Percentiles rank a stretch among this genome's conserved stretches.
Evolutionary conservation across 148 eudicot species (phyloP).

Genomic region (Dysphania ambrosioides): DNA sequence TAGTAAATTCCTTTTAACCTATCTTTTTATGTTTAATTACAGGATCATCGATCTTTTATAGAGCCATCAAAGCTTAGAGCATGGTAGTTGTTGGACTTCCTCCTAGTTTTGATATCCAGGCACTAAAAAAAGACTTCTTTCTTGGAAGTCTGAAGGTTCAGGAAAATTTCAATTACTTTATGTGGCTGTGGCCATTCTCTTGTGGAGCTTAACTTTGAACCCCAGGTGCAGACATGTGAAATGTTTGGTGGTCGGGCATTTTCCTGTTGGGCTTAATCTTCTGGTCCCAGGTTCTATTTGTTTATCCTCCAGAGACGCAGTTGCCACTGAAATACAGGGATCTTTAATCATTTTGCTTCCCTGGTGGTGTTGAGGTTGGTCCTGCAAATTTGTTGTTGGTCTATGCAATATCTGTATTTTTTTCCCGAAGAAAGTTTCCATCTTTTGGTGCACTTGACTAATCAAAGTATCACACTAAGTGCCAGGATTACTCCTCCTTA

Average conservation of each 20-base stretch:
- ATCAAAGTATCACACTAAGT: background rate
- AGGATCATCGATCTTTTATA: conserved; percentile 74
- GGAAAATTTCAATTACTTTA: conserved; percentile 66
- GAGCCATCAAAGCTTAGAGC: conserved; percentile 89
- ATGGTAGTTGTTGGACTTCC: conserved; percentile 95
- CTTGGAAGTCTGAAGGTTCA: conserved; percentile 69
- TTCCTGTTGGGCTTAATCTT: conserved; percentile 17
- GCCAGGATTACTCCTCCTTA: background rate
- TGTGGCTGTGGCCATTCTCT: conserved; percentile 67
- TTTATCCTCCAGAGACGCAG: conserved; percentile 88
- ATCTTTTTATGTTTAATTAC: conserved; percentile 18
- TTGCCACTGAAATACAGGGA: conserved; percentile 81
- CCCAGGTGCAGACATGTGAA: conserved; percentile 55
- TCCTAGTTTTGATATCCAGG: conserved; percentile 75
- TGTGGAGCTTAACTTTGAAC: conserved; percentile 83
- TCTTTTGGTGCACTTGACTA: background rate
- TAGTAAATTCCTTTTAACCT: background rate
- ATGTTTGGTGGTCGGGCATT: conserved; percentile 4
- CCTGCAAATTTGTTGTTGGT: conserved; percentile 2
- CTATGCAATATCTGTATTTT: background rate
- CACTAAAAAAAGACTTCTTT: conserved; percentile 58
- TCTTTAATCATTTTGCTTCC: conserved; percentile 95
- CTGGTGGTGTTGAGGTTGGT: conserved; percentile 92
- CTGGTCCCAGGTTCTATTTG: conserved; percentile 79
- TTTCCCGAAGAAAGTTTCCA: background rate